Evolutionary conservation across 1,284 basidiomycete genomes (phyloP), one percentile per base, ranked within the genome.

Genomic region (Amylostereum areolatum): DNA sequence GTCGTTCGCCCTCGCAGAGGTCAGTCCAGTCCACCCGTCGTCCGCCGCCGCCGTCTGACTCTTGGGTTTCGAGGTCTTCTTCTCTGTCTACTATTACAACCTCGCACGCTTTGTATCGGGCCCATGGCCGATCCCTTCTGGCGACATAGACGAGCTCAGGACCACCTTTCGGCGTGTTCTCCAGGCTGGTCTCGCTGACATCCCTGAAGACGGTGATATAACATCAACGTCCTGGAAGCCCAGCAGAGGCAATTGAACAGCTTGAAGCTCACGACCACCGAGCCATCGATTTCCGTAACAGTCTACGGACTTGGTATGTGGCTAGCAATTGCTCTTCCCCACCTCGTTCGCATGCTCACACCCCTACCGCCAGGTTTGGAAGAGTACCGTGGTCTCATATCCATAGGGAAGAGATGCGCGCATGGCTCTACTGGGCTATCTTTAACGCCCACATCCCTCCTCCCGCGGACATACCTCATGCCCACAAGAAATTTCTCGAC

Each of bases 401-500:
- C 48, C 78, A 72, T 42, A 72, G 71, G 18, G 71, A 80, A 37
- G 81, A 92, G 60, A 71, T 92, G 50, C 74, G 75, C 40, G 71
- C 79, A 50, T 96, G 92, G 89, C 68, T 96, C 28, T 84, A 90
- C 50, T 96, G 92, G 92, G 77, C 81, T 10, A 83, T 89, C 57
- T 94, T 85, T 66, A 85, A 85, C 56, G 69, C 77, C 2, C 70
- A 78, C 25, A 71, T 89, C 40, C 78, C 81, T 18, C 62, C 74
- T 8, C 58, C 67, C 8, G 72, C 80, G n/a, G 52, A 66, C 24
- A 60, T 83, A 8, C 66, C 81, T 3, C 60, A 70, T 3, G 56
- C 70, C 4, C 76, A 79, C 49, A 69, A 67, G 34, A 63, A 65
- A 8, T 72, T 79, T 36, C 60, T 94, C 12, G 73, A 83, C 30